These are phyloP conservation scores for Hypoxylon sp. DNA, from an alignment of 2,329 filamentous ascomycete genomes.

Conservation along the genomic window DNA sequence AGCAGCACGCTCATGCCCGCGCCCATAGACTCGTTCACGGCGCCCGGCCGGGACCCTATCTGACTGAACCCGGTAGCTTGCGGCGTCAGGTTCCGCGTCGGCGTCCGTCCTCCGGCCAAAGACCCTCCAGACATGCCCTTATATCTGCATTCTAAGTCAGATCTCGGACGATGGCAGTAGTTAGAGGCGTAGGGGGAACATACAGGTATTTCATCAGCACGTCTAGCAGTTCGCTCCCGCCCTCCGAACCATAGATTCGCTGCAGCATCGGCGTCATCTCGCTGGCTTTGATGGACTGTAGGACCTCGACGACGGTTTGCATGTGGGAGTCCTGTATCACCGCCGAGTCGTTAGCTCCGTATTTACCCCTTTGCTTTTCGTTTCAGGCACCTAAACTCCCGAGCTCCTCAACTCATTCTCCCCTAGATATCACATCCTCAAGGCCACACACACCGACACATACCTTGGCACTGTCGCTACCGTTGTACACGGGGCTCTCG, in stretches of 20 bases:
- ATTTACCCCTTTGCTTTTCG: constrained; percentile 26
- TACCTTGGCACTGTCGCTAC: constrained; percentile 65
- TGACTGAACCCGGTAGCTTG: constrained; percentile 91
- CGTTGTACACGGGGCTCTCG: constrained; percentile 82
- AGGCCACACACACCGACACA: too few relatives aligned
- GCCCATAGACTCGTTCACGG: constrained; percentile 72
- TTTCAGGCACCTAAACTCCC: background rate
- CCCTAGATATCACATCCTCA: constrained; percentile 10
- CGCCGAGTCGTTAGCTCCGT: constrained; percentile 27
- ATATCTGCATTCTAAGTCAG: constrained; percentile 64
- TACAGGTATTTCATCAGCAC: constrained; percentile 98
- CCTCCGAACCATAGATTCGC: constrained; percentile 78
- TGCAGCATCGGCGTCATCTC: constrained; percentile 92
- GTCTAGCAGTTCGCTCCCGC: constrained; percentile 85
- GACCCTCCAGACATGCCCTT: constrained; percentile 79
- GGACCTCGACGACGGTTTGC: constrained; percentile 86
- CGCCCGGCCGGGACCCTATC: constrained; percentile 64
- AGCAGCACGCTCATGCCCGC: constrained; percentile 95
- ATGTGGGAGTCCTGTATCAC: constrained; percentile 78
- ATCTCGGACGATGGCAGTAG: background rate
- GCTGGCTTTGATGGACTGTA: constrained; percentile 94
- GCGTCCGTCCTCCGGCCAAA: constrained; percentile 49
- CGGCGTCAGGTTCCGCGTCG: constrained; percentile 67
- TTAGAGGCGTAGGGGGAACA: constrained; percentile 46
- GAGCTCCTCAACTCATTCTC: constrained; percentile 13